A percentile compares a stretch with the other conserved stretches of the same genome.
phyloP scores from a whole-genome alignment of 2,329 filamentous ascomycete species.

The Pseudogymnoascus sp. region DNA sequence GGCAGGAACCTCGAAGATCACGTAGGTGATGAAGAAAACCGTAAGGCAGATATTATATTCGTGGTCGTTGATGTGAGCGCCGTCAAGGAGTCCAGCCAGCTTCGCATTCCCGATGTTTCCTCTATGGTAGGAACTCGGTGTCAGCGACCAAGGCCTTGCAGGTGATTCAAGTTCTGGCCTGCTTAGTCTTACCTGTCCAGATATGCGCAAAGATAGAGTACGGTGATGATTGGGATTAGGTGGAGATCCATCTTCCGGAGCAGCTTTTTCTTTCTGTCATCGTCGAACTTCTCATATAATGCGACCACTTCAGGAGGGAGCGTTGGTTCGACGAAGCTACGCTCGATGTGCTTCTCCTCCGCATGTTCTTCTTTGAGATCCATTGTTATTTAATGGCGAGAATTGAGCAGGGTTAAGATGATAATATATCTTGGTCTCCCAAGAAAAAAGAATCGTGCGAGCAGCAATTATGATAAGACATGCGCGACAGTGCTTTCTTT shows the following conservation, averaged over 20 bases:
- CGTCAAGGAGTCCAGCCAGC: conserved; percentile 26
- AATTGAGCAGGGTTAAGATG: not conserved
- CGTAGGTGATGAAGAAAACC: conserved; percentile 25
- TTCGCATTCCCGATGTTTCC: conserved; percentile 27
- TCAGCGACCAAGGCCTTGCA: not conserved
- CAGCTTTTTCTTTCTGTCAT: conserved; percentile 39
- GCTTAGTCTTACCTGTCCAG: not conserved
- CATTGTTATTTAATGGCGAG: not conserved
- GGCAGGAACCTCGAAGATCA: conserved; percentile 39
- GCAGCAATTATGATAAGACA: not conserved
- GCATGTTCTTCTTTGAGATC: not conserved
- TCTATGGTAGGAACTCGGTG: conserved; percentile 21
- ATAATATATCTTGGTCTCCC: not conserved
- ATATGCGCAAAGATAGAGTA: conserved; percentile 42
- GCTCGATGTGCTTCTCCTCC: not conserved
- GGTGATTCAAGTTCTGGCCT: conserved; percentile 21
- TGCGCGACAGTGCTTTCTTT: not conserved
- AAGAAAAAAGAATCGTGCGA: not conserved
- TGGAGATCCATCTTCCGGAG: conserved; percentile 48
- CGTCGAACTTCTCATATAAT: conserved; percentile 27
- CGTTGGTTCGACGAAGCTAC: not conserved
- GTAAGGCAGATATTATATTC: conserved; percentile 29
- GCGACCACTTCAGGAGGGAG: conserved; percentile 14
- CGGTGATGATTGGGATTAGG: conserved; percentile 50
- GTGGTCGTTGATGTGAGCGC: conserved; percentile 25